phyloP scores from a whole-genome alignment of 768 basidiomycete genomes.

The Kwoniella sp. region DNA sequence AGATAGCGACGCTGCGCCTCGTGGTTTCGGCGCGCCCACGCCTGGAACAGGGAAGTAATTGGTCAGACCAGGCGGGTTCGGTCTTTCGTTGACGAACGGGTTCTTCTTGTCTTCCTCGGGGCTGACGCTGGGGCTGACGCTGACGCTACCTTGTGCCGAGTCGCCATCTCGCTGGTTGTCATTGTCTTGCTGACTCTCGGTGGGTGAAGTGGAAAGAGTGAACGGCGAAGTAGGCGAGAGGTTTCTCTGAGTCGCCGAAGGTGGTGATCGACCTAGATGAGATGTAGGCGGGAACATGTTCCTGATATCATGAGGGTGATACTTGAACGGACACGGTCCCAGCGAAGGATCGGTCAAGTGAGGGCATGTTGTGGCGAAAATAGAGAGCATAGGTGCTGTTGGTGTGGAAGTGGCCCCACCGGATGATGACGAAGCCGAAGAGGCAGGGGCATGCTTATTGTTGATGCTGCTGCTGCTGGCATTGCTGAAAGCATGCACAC shows the following conservation, averaged over 20 bases:
- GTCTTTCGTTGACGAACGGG: background rate
- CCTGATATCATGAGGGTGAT: conserved; percentile 27
- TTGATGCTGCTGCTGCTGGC: background rate
- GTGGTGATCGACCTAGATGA: conserved; percentile 10
- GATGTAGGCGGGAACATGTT: conserved; percentile 27
- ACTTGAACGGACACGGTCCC: conserved; percentile 24
- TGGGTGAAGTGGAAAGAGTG: background rate
- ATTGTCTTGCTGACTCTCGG: background rate
- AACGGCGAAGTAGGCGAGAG: no score
- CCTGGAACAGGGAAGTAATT: conserved; percentile 19
- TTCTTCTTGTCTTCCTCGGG: conserved; percentile 1
- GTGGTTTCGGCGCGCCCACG: conserved; percentile 15
- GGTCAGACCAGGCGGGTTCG: conserved; percentile 12
- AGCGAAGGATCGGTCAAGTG: conserved; percentile 22
- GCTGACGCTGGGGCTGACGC: no score
- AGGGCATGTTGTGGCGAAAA: conserved; percentile 22
- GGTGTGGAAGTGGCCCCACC: conserved; percentile 2
- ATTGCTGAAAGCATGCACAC: background rate
- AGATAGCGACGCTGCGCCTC: no score
- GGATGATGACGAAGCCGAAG: background rate
- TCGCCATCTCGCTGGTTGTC: background rate
- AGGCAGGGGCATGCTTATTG: background rate
- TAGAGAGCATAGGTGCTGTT: conserved; percentile 15
- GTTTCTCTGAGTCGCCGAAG: background rate
- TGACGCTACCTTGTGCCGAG: background rate